These are phyloP conservation scores for Ustulina deusta DNA, from an alignment of 2,329 filamentous ascomycete genomes.

Conservation along the genomic window DNA sequence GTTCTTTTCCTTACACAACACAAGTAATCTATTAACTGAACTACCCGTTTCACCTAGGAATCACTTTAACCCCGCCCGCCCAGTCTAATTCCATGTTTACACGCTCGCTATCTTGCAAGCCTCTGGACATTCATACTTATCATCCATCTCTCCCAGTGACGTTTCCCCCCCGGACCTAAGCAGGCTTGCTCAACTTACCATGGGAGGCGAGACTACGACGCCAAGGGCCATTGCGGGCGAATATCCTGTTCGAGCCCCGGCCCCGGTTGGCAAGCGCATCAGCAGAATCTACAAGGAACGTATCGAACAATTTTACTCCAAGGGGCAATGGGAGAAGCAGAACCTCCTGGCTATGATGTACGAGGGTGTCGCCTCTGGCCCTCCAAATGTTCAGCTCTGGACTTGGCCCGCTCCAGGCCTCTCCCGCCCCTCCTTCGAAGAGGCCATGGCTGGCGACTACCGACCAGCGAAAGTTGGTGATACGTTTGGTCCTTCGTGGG, in stretches of 20 bases:
- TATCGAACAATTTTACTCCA: slow-evolving; percentile 81
- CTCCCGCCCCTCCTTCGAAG: slow-evolving; percentile 84
- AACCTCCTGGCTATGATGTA: slow-evolving; percentile 82
- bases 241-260: slow-evolving; percentile 64
- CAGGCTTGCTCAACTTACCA: slow-evolving; percentile 50
- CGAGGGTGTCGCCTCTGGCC: slow-evolving; percentile 74
- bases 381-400: slow-evolving; percentile 83
- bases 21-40: slow-evolving; percentile 1
- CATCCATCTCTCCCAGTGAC: slow-evolving; percentile 30
- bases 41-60: slow-evolving; percentile 3
- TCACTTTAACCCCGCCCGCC: neutral
- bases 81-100: neutral
- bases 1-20: neutral
- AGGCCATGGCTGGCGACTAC: slow-evolving; percentile 82
- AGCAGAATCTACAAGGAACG: slow-evolving; percentile 86
- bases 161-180: slow-evolving; percentile 19
- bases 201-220: slow-evolving; percentile 64
- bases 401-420: slow-evolving; percentile 87
- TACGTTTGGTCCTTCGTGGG: slow-evolving; percentile 93
- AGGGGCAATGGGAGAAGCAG: slow-evolving; percentile 80
- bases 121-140: slow-evolving; percentile 30
- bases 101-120: slow-evolving; percentile 6
- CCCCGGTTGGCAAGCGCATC: slow-evolving; percentile 81
- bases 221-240: slow-evolving; percentile 59
- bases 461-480: slow-evolving; percentile 78